phyloP scores from a whole-genome alignment of 1,284 basidiomycete genomes.

The Cryptococcus hybrid region DNA sequence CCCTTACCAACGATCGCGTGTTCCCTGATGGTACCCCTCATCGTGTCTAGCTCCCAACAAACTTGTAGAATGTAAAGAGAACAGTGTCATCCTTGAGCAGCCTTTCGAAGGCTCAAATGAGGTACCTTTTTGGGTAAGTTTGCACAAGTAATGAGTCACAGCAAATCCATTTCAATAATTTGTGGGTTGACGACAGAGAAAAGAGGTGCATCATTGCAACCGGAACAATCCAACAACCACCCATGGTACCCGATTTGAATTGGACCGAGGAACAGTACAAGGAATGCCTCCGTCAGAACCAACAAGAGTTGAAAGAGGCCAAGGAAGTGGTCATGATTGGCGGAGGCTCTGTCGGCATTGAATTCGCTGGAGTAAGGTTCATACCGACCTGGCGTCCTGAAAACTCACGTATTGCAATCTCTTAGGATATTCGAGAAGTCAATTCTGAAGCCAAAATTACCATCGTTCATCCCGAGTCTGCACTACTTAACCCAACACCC shows the following conservation, averaged over 20 bases:
- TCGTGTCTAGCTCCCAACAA: constrained; percentile 35
- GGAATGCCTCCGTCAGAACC: constrained; percentile 21
- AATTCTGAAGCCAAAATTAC: constrained; percentile 28
- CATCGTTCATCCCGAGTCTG: constrained; percentile 28
- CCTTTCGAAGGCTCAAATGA: constrained; percentile 41
- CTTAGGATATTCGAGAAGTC: constrained; percentile 11
- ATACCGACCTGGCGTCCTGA: neutral
- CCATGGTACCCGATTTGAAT: constrained; percentile 35
- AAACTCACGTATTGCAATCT: neutral
- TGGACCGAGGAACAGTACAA: constrained; percentile 21
- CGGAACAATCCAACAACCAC: constrained; percentile 38
- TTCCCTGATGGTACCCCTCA: constrained; percentile 36
- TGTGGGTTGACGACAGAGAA: neutral
- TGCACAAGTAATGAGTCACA: neutral
- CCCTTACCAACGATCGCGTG: constrained; percentile 32
- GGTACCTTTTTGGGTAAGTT: constrained; percentile 47
- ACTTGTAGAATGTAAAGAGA: constrained; percentile 39
- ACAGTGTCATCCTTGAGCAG: constrained; percentile 40
- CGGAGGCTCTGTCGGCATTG: constrained; percentile 53
- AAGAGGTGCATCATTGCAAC: constrained; percentile 41
- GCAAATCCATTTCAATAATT: neutral
- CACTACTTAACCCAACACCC: constrained; percentile 23
- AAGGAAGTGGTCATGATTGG: constrained; percentile 46
- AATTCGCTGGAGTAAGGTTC: constrained; percentile 42
- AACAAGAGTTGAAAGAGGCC: constrained; percentile 34